These are phyloP conservation scores for Helotiales sp. DNA, from an alignment of 2,329 filamentous ascomycete genomes.

Conservation along the genomic window DNA sequence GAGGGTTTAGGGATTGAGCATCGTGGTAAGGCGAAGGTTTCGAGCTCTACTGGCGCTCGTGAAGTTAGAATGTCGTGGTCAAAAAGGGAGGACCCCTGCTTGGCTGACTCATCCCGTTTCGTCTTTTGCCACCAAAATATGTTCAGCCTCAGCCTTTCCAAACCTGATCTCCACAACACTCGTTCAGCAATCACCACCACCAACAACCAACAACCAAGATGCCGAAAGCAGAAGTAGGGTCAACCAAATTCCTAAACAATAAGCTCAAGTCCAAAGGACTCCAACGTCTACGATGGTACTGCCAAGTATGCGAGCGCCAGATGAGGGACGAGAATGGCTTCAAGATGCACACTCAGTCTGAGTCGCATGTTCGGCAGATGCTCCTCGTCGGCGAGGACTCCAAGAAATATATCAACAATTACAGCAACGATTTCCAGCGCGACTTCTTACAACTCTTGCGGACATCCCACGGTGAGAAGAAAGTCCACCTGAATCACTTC, in stretches of 20 bases:
- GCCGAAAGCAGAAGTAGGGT: constrained; percentile 89
- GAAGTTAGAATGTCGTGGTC: too few species aligned
- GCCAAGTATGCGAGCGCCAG: constrained; percentile 76
- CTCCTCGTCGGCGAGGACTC: constrained; percentile 84
- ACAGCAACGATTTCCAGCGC: constrained; percentile 74
- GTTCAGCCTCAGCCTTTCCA: background rate
- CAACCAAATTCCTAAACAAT: constrained; percentile 87
- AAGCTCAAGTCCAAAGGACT: constrained; percentile 81
- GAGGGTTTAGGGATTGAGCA: too few species aligned
- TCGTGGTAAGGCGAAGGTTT: too few species aligned
- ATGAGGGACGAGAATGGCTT: constrained; percentile 87
- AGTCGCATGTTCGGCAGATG: constrained; percentile 89
- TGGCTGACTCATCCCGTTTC: too few species aligned
- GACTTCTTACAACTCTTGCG: constrained; percentile 77
- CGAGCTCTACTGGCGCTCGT: too few species aligned
- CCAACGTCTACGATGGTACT: constrained; percentile 89
- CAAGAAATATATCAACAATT: constrained; percentile 80
- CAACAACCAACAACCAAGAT: constrained; percentile 52
- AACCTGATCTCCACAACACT: background rate
- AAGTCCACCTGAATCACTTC: constrained; percentile 85
- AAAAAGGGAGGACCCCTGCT: too few species aligned
- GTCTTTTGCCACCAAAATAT: too few species aligned
- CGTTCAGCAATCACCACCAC: background rate
- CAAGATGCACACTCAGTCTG: constrained; percentile 87
- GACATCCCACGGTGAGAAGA: constrained; percentile 88